Evolutionary conservation across 208 protist species (phyloP).

Genomic region (Phytomonas francai): DNA sequence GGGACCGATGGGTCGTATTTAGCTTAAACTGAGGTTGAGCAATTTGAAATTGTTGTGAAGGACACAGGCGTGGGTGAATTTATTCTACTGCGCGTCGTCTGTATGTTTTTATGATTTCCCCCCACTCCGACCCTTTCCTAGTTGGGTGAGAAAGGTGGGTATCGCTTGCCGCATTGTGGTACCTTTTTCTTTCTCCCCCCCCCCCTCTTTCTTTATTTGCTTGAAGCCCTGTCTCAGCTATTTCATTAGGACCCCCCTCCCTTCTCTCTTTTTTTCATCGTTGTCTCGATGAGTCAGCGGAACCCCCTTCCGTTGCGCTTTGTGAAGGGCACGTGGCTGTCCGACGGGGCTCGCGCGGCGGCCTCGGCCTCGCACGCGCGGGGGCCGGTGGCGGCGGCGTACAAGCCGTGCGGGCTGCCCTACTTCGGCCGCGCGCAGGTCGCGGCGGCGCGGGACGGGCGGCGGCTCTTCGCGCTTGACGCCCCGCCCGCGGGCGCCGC

Average conservation of each 20-base stretch:
- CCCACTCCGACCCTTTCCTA: no score
- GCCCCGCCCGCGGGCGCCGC: constrained; percentile 8
- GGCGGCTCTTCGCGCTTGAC: constrained; percentile 21
- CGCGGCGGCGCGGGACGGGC: constrained; percentile 17
- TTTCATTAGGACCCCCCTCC: no score
- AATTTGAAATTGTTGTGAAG: neutral
- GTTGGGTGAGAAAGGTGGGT: no score
- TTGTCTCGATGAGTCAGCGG: constrained; percentile 33
- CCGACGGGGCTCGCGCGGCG: neutral
- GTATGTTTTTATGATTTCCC: constrained; percentile 2
- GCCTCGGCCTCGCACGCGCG: neutral
- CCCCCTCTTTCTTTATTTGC: constrained; percentile 5
- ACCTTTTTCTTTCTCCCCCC: constrained; percentile 6
- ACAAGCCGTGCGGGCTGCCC: constrained; percentile 60
- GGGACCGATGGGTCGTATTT: no score
- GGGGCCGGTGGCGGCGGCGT: constrained; percentile 24
- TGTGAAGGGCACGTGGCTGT: constrained; percentile 22
- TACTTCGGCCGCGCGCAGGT: constrained; percentile 51
- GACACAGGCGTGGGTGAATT: neutral
- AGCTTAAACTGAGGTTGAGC: no score
- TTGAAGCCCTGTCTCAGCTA: neutral
- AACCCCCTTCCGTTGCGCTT: constrained; percentile 38
- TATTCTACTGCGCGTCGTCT: neutral
- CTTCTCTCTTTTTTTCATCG: constrained; percentile 11
- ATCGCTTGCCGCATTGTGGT: no score